Percentiles rank a stretch among this genome's conserved stretches.
Conservation (phyloP, 2,329 filamentous ascomycete species). For the Fusarium oxysporum region DNA sequence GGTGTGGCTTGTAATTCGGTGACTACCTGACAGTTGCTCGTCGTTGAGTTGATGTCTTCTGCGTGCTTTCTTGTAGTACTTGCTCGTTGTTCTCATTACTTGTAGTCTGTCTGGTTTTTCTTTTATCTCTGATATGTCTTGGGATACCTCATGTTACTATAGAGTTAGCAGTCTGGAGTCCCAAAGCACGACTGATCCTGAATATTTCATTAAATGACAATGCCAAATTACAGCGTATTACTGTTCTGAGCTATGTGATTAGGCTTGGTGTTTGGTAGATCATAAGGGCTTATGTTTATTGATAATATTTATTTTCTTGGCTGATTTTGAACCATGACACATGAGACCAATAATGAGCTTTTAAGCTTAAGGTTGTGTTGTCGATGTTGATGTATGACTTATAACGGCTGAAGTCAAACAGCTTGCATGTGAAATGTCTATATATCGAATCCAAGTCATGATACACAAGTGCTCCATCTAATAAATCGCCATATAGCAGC, state of each 20-base stretch:
- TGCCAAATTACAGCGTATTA: background rate
- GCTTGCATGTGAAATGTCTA: background rate
- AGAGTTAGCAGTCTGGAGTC: background rate
- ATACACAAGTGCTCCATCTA: background rate
- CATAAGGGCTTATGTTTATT: no score
- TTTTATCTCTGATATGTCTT: background rate
- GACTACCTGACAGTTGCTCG: background rate
- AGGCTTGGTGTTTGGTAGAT: no score
- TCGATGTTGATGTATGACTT: background rate
- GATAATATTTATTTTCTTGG: background rate
- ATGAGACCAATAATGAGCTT: no score
- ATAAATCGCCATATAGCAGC: background rate
- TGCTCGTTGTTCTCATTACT: background rate
- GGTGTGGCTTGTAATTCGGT: conserved; percentile 17
- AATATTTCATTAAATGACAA: background rate
- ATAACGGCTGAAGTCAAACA: no score
- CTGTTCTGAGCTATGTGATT: background rate
- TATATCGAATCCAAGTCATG: no score
- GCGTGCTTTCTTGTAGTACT: background rate
- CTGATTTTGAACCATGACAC: background rate
- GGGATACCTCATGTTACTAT: background rate
- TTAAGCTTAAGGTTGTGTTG: background rate
- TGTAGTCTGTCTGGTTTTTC: background rate
- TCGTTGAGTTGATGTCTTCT: background rate
- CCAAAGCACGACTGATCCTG: background rate